Base-by-base conservation (phyloP, 129 eudicot genomes). In the Artemisia tridentata region DNA sequence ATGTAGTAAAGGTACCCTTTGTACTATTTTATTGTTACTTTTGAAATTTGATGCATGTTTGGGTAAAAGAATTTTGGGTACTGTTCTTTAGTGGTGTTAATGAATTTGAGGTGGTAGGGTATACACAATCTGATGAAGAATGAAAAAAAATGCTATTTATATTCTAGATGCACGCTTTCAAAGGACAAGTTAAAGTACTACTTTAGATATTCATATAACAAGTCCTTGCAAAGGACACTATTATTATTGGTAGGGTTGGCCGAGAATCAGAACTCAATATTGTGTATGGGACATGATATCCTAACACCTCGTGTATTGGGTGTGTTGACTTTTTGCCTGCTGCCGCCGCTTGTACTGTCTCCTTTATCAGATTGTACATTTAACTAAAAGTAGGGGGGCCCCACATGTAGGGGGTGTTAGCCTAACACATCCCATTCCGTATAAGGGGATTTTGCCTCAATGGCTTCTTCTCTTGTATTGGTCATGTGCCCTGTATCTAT, bases 81-180 rank as follows among this genome's bases (percentile, higher is more conserved):
- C 3, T 6, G 16, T 18, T 20, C 46, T 54, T 17, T 31, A 11
- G n/a, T 31, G 11, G 47, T 56, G 57, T 43, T 13, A 46, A 20
- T 45, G 41, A 45, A 15, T 59, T 20, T 72, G 46, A 72, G 67
- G 59, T 45, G 11, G 19, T 43, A 55, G 57, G 54, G 19, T 59
- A 43, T 31, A 18, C 20, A 71, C 18, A 3, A 62, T 4, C n/a
- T 2, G 38, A 34, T 8, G 46, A 8, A 7, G 45, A 38, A 38
- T 23, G 64, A 11, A 58, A 11, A 21, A 6, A 3, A 6, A 3
- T 58, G 4, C n/a, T 59, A 59, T 59, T 21, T 23, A 16, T 11
- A 59, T 59, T 59, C 45, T 25, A 25, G 29, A 59, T 25, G 14
- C 4, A 59, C 5, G 29, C 25, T 68, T 52, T 14, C 52, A 25